phyloP scores from a whole-genome alignment of 768 basidiomycete species.

The Pulveroboletus frians region DNA sequence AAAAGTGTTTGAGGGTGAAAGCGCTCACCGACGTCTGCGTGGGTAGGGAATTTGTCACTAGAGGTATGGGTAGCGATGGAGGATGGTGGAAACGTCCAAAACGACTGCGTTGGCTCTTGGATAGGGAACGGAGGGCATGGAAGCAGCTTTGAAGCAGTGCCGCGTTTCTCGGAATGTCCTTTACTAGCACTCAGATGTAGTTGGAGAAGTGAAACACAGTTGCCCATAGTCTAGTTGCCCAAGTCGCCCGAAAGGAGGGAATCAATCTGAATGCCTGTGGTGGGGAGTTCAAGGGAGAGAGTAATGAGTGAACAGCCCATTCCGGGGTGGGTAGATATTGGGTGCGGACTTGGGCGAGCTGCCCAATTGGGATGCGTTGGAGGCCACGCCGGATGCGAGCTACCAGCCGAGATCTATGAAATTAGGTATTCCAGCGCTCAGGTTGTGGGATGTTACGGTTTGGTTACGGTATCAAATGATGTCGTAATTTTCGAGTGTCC shows the following conservation, averaged over 20 bases:
- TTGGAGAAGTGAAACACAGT: conserved; percentile 15
- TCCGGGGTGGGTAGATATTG: conserved; percentile 13
- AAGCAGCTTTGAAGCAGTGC: neutral
- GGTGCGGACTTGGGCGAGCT: neutral
- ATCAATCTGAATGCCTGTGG: neutral
- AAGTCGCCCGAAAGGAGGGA: conserved; percentile 4
- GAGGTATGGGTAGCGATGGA: conserved; percentile 34
- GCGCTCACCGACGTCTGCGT: conserved; percentile 52
- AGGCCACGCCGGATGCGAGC: neutral
- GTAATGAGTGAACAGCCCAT: conserved; percentile 7
- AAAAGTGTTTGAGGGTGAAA: neutral
- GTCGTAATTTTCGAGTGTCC: conserved; percentile 6
- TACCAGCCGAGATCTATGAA: neutral
- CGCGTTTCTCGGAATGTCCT: conserved; percentile 2
- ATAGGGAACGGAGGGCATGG: conserved; percentile 44
- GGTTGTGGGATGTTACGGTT: too few species aligned
- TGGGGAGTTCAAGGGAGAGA: neutral
- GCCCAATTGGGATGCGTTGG: conserved; percentile 12
- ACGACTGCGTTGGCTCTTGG: conserved; percentile 49
- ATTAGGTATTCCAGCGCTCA: neutral
- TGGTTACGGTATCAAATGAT: neutral
- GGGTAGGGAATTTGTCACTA: conserved; percentile 32
- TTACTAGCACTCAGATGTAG: neutral
- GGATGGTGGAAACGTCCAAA: conserved; percentile 58
- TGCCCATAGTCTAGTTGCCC: conserved; percentile 21